Evolutionary conservation across 805 yeast genomes (phyloP).

Genomic region (Yarrowia sp.): DNA sequence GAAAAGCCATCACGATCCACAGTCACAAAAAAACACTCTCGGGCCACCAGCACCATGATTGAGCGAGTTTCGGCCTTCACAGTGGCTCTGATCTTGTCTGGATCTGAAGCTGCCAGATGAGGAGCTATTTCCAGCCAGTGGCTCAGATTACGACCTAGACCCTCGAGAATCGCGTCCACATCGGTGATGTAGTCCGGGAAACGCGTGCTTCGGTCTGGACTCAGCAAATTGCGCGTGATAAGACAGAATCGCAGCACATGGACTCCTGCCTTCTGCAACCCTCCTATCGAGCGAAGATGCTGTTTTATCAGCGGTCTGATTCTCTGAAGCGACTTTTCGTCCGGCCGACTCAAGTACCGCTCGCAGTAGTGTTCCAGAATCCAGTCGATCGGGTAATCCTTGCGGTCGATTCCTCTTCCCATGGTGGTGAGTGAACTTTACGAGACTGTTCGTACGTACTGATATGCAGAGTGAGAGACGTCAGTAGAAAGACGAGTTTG

Average conservation of each 20-base stretch:
- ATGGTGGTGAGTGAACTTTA: background rate
- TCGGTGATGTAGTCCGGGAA: background rate
- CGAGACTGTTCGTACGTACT: too few relatives aligned
- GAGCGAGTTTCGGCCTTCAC: background rate
- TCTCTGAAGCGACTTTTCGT: background rate
- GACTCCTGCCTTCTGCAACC: background rate
- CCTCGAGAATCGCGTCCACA: background rate
- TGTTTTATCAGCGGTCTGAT: background rate
- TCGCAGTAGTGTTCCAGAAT: slow-evolving; percentile 6
- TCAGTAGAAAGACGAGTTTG: too few relatives aligned
- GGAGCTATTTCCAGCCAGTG: background rate
- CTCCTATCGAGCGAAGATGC: background rate
- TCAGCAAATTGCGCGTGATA: background rate
- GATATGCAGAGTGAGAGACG: too few relatives aligned
- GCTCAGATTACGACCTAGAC: background rate
- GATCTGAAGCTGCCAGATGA: background rate
- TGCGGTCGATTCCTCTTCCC: background rate
- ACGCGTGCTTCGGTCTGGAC: background rate
- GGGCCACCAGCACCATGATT: background rate
- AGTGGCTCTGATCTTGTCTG: background rate
- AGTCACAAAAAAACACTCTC: background rate
- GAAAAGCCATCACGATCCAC: slow-evolving; percentile 1
- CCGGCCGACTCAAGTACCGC: background rate
- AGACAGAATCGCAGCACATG: background rate
- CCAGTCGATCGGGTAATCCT: background rate